phyloP scores from a whole-genome alignment of 148 eudicot species.

The Arctostaphylos glauca region DNA sequence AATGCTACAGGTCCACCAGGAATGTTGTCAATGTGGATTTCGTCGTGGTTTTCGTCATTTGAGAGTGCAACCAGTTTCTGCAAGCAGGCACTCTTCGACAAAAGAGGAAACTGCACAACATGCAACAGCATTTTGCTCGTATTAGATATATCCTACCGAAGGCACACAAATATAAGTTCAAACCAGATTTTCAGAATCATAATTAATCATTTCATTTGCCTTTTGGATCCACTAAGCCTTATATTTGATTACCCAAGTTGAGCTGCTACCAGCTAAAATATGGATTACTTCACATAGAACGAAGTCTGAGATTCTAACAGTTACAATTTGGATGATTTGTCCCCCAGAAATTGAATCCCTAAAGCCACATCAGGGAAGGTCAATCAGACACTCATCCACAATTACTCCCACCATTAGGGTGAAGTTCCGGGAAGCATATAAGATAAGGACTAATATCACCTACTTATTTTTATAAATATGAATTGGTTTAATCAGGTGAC shows the following conservation, averaged over 20 bases:
- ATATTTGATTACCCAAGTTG: not conserved
- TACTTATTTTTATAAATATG: not conserved
- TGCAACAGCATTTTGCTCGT: not conserved
- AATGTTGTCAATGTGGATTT: conserved; percentile 60
- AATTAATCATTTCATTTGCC: conserved; percentile 1
- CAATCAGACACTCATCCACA: not conserved
- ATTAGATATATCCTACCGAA: not conserved
- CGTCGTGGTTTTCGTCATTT: conserved; percentile 51
- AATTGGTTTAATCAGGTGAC: no score
- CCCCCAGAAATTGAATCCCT: not conserved
- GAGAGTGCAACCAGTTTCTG: conserved; percentile 65
- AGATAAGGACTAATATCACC: not conserved
- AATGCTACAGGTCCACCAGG: conserved; percentile 90
- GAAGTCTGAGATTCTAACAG: not conserved
- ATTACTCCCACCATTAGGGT: not conserved
- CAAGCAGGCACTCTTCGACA: conserved; percentile 80
- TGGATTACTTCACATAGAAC: not conserved
- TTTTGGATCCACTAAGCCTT: not conserved
- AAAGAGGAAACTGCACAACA: conserved; percentile 65
- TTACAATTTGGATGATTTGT: not conserved
- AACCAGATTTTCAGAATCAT: not conserved
- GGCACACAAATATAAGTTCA: not conserved
- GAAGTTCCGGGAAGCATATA: not conserved
- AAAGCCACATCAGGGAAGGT: not conserved
- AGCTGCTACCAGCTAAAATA: not conserved